phyloP scores from a whole-genome alignment of 768 basidiomycete species.

The Suillus paluster region DNA sequence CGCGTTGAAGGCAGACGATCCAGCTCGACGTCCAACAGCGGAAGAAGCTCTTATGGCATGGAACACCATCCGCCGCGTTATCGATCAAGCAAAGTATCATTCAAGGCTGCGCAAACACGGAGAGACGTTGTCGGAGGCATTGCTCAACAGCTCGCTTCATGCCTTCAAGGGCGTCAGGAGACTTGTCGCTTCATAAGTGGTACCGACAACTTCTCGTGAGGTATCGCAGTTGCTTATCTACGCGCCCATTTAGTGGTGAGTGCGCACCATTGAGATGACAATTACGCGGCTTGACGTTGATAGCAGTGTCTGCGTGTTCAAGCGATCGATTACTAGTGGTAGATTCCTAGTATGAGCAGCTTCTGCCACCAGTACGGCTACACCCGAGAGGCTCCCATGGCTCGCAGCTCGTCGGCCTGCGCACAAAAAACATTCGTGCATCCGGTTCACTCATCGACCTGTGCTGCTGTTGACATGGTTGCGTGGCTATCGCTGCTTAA shows the following conservation, averaged over 20 bases:
- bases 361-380: no score
- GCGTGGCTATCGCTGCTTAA: no score
- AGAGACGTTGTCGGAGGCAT: not conserved
- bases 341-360: no score
- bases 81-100: not conserved
- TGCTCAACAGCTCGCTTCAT: not conserved
- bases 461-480: no score
- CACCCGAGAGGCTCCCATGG: no score
- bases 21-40: not conserved
- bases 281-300: not conserved
- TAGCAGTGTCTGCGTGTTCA: not conserved
- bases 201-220: not conserved
- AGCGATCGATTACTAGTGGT: no score
- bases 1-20: not conserved
- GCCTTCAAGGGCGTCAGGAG: not conserved
- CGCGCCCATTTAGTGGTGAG: not conserved
- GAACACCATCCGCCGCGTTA: not conserved
- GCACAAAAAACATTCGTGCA: no score
- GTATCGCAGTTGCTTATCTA: not conserved
- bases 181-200: not conserved
- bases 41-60: not conserved
- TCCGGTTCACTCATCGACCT: no score
- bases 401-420: no score
- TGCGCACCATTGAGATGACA: not conserved
- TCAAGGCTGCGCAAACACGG: constrained; percentile 1